Evolutionary conservation across 2,329 filamentous ascomycete species (phyloP), one percentile per base, ranked within the genome.

Genomic region (Myriosclerotinia curreyana): DNA sequence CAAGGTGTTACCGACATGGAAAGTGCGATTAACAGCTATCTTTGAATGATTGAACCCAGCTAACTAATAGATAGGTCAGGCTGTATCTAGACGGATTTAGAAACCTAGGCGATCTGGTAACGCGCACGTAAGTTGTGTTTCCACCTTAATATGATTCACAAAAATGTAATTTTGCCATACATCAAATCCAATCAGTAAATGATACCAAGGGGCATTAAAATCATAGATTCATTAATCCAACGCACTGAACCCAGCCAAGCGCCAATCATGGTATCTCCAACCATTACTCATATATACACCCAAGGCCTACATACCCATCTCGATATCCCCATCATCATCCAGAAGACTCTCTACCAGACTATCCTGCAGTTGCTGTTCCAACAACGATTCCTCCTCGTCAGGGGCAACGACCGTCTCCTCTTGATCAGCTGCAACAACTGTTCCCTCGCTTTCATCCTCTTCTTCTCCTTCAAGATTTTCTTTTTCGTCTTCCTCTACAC

Each of bases 181-280:
- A 58, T 20, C n/a, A 2, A 22, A 28, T 25, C 8, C 34, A 25
- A 46, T 36, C 25, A 22, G 4, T 12, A 0, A 49, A 36, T 25
- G 14, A 59, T 14, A 34, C 48, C 28, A 31, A 6, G 28, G 42
- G 55, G 14, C 31, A 59, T 49, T 22, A 36, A 40, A 48, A 36
- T 49, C 55, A 49, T 59, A 48, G 42, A 59, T 48, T 59, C 55
- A 31, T 59, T 25, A 59, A 59, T 25, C 20, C 42, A 48, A 36
- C 42, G n/a, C 42, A 58, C n/a, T 48, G 15, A 36, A 4, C 14
- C 55, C 31, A 36, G 48, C 42, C 28, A 84, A 36, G 48, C 55
- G n/a, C 55, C 55, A 25, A 36, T 3, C 7, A 36, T 8, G 36
- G 1, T 48, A 25, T 48, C 1, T 28, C 20, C 31, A 48, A 48